Percentiles rank a stretch among this genome's conserved stretches.
Evolutionary conservation across 352 stramenopile genomes (phyloP).

Genomic region (Pythium rishiriense): DNA sequence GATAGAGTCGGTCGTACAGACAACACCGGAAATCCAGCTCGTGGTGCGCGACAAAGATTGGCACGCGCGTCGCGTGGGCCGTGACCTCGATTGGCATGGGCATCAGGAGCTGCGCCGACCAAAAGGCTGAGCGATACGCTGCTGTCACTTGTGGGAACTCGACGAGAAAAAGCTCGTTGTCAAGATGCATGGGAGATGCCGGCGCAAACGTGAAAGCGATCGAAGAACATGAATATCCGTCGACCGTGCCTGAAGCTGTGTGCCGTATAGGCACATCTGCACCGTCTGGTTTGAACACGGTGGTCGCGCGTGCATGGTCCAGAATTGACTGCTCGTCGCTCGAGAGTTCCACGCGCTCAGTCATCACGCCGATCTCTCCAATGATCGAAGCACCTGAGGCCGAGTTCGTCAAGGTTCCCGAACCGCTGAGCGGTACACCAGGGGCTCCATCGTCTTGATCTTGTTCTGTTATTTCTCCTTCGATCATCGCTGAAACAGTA

Average conservation of each 20-base stretch:
- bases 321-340: slow-evolving; percentile 41
- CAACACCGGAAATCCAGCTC: slow-evolving; percentile 84
- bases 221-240: slow-evolving; percentile 42
- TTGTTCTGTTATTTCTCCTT: not conserved
- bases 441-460: not conserved
- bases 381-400: not conserved
- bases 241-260: slow-evolving; percentile 42
- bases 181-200: slow-evolving; percentile 35
- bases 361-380: not conserved
- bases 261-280: slow-evolving; percentile 44
- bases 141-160: slow-evolving; percentile 34
- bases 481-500: not conserved
- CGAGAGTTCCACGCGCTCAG: slow-evolving; percentile 17
- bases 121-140: slow-evolving; percentile 12
- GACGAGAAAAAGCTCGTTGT: slow-evolving; percentile 36
- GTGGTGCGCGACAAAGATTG: slow-evolving; percentile 36
- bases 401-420: slow-evolving; percentile 6
- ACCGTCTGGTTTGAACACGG: slow-evolving; percentile 41
- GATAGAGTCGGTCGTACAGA: slow-evolving; percentile 87
- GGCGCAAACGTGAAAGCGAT: slow-evolving; percentile 70
- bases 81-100: slow-evolving; percentile 26
- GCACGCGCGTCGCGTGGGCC: slow-evolving; percentile 41
- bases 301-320: slow-evolving; percentile 29
- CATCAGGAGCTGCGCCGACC: slow-evolving; percentile 7
- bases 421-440: too few relatives aligned